Evolutionary conservation across 2,329 filamentous ascomycete genomes (phyloP), one percentile per base, ranked within the genome.

Genomic region (Apiospora kogelbergensis): DNA sequence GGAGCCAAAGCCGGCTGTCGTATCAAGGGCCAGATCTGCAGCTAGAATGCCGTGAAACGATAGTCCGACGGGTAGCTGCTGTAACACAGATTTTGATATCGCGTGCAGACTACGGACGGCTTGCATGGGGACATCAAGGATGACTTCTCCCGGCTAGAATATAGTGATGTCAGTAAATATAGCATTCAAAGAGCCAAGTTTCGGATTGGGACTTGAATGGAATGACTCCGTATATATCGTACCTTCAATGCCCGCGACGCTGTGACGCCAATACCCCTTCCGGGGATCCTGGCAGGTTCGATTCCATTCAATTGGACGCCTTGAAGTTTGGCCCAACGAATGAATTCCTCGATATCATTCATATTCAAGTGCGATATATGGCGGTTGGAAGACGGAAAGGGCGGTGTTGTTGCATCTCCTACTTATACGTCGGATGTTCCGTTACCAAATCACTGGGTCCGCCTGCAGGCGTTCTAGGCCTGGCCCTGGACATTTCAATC

Each of bases 31-130:
- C 6, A 70, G 46, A 44, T 68, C 46, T 22, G 67, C 63, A 24
- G 69, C 67, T 24, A 70, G 41, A 11, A 68, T n/a, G 26, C 67
- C 60, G 48, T 68, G 69, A 24, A 68, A 53, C 22, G 67, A 13
- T 42, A 45, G 33, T 1, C 46, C 46, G 13, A 37, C 20, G 17
- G 69, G 69, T 22, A 68, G 46, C 24, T 63, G 44, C 11, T 37
- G 13, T 7, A 17, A 45, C 7, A 70, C 64, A n/a, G n/a, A 20
- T 10, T 30, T 20, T 7, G 69, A 42, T 17, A 70, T 53, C 7
- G 65, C 26, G 30, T 67, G 33, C 10, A 68, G 30, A 20, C 60
- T 68, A 11, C 67, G 53, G 22, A 70, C 53, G 15, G 48, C 63
- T 40, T 60, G 20, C 46, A 64, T 30, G 5, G 69, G 69, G 30